These are phyloP conservation scores for rapeseed (Brassica napus) DNA, from an alignment of 345 rosid species.

Conservation along the genomic window Da-Ae NC_063441.1:17982501-17983000, in stretches of 20 bases:
- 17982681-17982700: not conserved
- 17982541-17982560: slow-evolving; percentile 73
- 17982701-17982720: not conserved
- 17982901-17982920: slow-evolving; percentile 66
- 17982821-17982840: not conserved
- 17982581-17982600: slow-evolving; percentile 1
- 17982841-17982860: not conserved
- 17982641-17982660: not conserved
- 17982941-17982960: slow-evolving; percentile 89
- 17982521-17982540: slow-evolving; percentile 87
- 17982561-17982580: slow-evolving; percentile 67
- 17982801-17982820: not conserved
- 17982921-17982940: slow-evolving; percentile 82
- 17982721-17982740: not conserved
- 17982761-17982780: not conserved
- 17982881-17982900: slow-evolving; percentile 1
- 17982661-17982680: not conserved
- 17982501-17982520: slow-evolving; percentile 93
- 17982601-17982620: not conserved
- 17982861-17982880: not conserved
- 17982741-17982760: not conserved
- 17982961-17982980: slow-evolving; percentile 85
- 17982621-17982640: not conserved
- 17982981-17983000: slow-evolving; percentile 40
- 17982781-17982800: slow-evolving; percentile 1